A percentile compares a stretch with the other conserved stretches of the same genome.
phyloP scores from a whole-genome alignment of 1,284 basidiomycete genomes.

The Ustilago vetiveriae region DNA sequence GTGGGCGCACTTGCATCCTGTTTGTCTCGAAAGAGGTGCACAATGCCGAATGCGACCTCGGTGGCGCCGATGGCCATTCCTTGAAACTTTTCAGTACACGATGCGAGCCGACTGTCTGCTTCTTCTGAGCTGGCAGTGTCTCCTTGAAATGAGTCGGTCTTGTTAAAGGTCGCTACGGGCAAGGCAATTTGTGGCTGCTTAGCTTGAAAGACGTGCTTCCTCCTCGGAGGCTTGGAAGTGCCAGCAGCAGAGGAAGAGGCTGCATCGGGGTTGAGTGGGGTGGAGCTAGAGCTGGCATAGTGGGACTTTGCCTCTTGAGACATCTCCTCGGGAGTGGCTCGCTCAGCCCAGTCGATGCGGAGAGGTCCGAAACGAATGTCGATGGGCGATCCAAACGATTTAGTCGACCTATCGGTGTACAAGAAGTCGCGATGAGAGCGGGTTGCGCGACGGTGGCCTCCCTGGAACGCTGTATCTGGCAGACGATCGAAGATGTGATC shows the following conservation, averaged over 20 bases:
- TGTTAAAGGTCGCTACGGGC: constrained; percentile 49
- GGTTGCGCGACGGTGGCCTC: constrained; percentile 23
- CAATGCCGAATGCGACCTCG: constrained; percentile 65
- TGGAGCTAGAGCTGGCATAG: constrained; percentile 7
- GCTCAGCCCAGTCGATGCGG: constrained; percentile 55
- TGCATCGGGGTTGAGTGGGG: not conserved
- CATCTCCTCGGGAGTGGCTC: not conserved
- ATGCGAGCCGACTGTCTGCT: constrained; percentile 6
- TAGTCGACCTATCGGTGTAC: constrained; percentile 10
- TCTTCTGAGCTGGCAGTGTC: constrained; percentile 17
- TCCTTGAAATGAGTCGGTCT: constrained; percentile 53
- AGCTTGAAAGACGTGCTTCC: constrained; percentile 39
- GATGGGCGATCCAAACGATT: constrained; percentile 42
- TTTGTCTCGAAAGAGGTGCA: constrained; percentile 62
- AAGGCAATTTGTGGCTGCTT: constrained; percentile 35
- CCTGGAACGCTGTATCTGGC: constrained; percentile 29
- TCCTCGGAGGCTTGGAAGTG: constrained; percentile 15
- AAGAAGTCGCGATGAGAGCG: constrained; percentile 25
- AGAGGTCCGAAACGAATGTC: constrained; percentile 55
- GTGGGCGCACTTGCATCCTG: constrained; percentile 29
- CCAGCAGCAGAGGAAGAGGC: constrained; percentile 1
- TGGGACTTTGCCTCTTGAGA: not conserved
- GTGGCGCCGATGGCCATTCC: constrained; percentile 44
- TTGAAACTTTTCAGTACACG: constrained; percentile 20
- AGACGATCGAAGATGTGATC: constrained; percentile 20